Evolutionary conservation across 2,329 filamentous ascomycete species (phyloP).

Genomic region (Dothistroma septosporum): DNA sequence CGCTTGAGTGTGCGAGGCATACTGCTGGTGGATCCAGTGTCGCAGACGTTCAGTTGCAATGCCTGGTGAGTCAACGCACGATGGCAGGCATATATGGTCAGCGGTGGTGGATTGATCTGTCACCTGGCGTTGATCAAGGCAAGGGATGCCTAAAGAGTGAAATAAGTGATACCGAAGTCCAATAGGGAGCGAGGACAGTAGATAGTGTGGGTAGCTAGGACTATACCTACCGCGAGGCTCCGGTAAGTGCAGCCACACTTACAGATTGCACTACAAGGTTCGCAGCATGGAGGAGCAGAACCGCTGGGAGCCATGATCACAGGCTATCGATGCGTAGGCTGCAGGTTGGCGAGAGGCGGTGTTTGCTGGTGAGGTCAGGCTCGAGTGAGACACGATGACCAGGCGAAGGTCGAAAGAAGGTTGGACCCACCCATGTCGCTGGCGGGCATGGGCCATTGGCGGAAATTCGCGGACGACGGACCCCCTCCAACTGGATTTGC

Average conservation of each 20-base stretch:
- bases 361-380: not conserved
- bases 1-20: constrained; percentile 16
- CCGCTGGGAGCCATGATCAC: constrained; percentile 9
- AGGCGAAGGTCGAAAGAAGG: not conserved
- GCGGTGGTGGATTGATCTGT: not conserved
- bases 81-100: not conserved
- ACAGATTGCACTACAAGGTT: constrained; percentile 3
- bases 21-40: not conserved
- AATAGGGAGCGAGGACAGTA: constrained; percentile 4
- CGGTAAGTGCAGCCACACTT: constrained; percentile 1
- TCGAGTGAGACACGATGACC: constrained; percentile 4
- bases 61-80: not conserved
- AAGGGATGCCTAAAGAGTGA: constrained; percentile 3
- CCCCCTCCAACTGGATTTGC: not conserved
- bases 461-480: not conserved
- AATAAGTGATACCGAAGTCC: not conserved
- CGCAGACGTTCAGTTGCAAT: not conserved
- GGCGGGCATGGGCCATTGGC: not conserved
- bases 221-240: constrained; percentile 7
- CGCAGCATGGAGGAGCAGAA: constrained; percentile 3
- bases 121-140: constrained; percentile 9
- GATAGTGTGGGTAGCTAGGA: constrained; percentile 4
- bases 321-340: not conserved
- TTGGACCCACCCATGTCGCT: not conserved
- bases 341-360: not conserved